Conservation (phyloP, 1,284 basidiomycete genomes). For the Ustilago loliicola region DNA sequence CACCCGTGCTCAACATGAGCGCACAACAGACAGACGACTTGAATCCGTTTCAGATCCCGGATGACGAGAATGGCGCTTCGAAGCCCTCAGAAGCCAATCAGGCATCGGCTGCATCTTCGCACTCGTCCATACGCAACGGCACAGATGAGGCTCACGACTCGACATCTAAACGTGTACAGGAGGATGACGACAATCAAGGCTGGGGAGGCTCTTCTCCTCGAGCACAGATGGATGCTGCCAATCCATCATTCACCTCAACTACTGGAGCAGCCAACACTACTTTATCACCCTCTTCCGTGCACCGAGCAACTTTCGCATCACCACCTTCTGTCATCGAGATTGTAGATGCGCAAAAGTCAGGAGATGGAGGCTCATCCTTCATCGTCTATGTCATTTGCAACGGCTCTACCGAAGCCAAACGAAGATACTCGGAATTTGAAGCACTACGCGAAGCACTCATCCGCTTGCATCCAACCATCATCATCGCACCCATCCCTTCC, state of each 20-base stretch:
- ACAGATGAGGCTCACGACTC: neutral
- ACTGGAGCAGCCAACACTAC: conserved; percentile 1
- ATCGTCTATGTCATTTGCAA: conserved; percentile 94
- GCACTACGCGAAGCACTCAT: conserved; percentile 86
- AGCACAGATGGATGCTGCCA: conserved; percentile 22
- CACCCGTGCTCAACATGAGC: conserved; percentile 29
- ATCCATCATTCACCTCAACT: neutral
- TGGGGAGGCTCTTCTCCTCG: conserved; percentile 42
- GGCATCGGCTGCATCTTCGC: conserved; percentile 23
- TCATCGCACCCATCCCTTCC: conserved; percentile 96
- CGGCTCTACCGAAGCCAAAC: conserved; percentile 84
- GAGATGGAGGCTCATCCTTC: conserved; percentile 83
- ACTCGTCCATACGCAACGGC: conserved; percentile 20
- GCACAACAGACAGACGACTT: conserved; percentile 25
- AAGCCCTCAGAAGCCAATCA: conserved; percentile 15
- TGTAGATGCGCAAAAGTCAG: conserved; percentile 94
- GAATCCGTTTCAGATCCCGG: conserved; percentile 54
- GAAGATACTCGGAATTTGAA: conserved; percentile 98
- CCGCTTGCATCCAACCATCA: conserved; percentile 92
- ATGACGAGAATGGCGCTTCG: conserved; percentile 29
- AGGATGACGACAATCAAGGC: conserved; percentile 42
- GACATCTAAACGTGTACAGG: conserved; percentile 11
- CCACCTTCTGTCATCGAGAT: conserved; percentile 52
- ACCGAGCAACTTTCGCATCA: conserved; percentile 35
- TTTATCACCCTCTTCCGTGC: conserved; percentile 22